Percentiles rank a stretch among this genome's conserved stretches.
Conservation (phyloP, 1,284 basidiomycete genomes). For the Entoloma clypeatum region DNA sequence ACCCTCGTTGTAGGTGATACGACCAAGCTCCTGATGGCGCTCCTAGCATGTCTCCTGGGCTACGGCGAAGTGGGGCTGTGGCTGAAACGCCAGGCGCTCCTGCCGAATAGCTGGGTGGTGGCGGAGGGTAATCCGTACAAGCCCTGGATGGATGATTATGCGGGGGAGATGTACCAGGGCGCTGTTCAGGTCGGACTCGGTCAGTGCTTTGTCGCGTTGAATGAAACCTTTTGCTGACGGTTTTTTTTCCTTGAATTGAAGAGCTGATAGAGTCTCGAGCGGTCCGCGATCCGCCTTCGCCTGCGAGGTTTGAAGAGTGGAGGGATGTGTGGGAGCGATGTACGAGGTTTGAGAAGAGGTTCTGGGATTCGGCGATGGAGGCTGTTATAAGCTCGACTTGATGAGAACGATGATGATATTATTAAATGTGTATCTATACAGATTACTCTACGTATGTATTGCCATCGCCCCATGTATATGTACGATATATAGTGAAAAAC, state of each 20-base stretch:
- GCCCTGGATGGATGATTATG: constrained; percentile 83
- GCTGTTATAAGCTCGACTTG: no score
- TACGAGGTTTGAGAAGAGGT: constrained; percentile 77
- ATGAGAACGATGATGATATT: no score
- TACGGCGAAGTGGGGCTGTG: constrained; percentile 94
- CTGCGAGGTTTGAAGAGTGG: constrained; percentile 62
- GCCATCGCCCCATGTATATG: no score
- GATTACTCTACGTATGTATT: no score
- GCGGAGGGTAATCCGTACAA: constrained; percentile 70
- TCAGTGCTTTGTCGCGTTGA: constrained; percentile 29
- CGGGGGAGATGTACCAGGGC: constrained; percentile 63
- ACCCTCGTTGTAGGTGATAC: constrained; percentile 52
- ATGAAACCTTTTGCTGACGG: neutral
- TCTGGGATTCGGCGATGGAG: constrained; percentile 86
- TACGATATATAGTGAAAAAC: no score
- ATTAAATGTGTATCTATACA: no score
- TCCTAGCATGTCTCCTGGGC: constrained; percentile 85
- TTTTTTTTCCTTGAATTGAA: constrained; percentile 26
- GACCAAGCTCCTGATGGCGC: constrained; percentile 73
- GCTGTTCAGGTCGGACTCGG: constrained; percentile 74
- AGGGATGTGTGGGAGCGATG: constrained; percentile 75
- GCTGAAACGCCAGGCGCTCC: constrained; percentile 56
- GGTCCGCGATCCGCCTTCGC: constrained; percentile 62
- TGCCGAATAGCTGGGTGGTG: constrained; percentile 50
- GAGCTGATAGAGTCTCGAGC: constrained; percentile 56